Base-by-base conservation (phyloP, 441 rosid species). In the Omphalea diandra region DNA sequence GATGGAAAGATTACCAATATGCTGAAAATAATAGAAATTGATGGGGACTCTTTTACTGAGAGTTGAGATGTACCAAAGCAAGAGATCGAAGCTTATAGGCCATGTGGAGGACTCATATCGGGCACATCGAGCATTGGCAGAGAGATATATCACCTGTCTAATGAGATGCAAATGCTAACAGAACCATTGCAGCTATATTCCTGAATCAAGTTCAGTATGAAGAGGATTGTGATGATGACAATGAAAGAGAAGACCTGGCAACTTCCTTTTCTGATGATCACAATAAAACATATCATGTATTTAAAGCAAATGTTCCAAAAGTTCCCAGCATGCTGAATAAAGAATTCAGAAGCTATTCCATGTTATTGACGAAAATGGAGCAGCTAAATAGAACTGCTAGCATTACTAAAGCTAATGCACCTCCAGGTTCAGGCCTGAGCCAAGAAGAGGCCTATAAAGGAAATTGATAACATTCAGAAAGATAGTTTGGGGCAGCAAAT, bases 161-260 rank as follows among this genome's bases (percentile, higher is more conserved):
- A 83, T 72, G 97, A 94, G 29, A 85, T 91, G 55, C 98, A 91
- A 75, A 84, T n/a, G 98, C 98, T 8, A 91, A 91, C 68, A 86
- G 89, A 41, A 91, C 94, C 67, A 89, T 94, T 67, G 97, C 98
- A 20, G 78, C 90, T 2, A 92, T 87, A 41, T 91, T 89, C 52
- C 98, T 97, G 2, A 97, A 94, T 56, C 91, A 84, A 80, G 83
- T 88, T 68, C 93, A 83, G 69, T 83, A 81, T 36, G 73, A 81
- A 7, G 57, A 76, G 20, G 91, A 89, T 32, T 88, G 80, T 41
- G 87, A 85, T 3, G 84, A 64, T 2, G 54, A 74, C 10, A 35
- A 83, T 22, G 83, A 79, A 54, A 87, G 69, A 5, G 60, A 50
- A 46, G 47, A 27, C 27, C 61, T 76, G 69, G 68, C 65, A 68